A percentile compares a stretch with the other conserved stretches of the same genome.
phyloP scores from a whole-genome alignment of 805 yeast species.

The Pichia insulana region DNA sequence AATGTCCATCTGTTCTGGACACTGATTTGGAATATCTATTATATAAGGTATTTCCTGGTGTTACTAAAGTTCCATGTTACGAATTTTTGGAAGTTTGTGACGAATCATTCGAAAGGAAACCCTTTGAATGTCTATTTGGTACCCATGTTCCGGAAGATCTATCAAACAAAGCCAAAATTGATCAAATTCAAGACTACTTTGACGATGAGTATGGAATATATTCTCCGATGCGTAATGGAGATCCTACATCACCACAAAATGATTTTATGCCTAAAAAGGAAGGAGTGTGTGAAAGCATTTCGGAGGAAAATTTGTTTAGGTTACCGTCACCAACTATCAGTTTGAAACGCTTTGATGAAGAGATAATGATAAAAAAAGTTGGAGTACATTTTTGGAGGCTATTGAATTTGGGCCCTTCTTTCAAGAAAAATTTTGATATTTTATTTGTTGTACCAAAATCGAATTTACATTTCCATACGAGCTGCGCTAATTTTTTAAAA shows the following conservation, averaged over 20 bases:
- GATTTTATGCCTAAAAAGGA: background rate
- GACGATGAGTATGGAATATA: slow-evolving; percentile 31
- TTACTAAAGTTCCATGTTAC: slow-evolving; percentile 16
- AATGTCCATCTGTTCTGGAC: slow-evolving; percentile 16
- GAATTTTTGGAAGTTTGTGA: slow-evolving; percentile 19
- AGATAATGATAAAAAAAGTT: slow-evolving; percentile 37
- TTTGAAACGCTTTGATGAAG: slow-evolving; percentile 30
- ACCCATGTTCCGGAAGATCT: background rate
- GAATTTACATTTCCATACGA: slow-evolving; percentile 20
- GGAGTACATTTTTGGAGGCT: slow-evolving; percentile 49
- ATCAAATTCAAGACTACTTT: slow-evolving; percentile 18
- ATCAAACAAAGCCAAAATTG: background rate
- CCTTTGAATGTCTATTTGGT: slow-evolving; percentile 23
- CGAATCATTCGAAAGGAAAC: slow-evolving; percentile 10
- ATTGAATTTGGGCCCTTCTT: slow-evolving; percentile 47
- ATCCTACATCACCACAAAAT: background rate
- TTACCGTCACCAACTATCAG: slow-evolving; percentile 30
- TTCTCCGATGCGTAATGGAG: slow-evolving; percentile 22
- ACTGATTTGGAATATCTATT: slow-evolving; percentile 19
- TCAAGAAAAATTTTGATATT: slow-evolving; percentile 44
- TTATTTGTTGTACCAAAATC: slow-evolving; percentile 33
- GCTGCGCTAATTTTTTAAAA: slow-evolving; percentile 30
- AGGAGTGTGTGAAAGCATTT: slow-evolving; percentile 11
- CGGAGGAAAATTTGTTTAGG: slow-evolving; percentile 24
- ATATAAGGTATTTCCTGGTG: slow-evolving; percentile 21